phyloP scores from a whole-genome alignment of 2,329 filamentous ascomycete genomes.

The Didymella exigua region DNA sequence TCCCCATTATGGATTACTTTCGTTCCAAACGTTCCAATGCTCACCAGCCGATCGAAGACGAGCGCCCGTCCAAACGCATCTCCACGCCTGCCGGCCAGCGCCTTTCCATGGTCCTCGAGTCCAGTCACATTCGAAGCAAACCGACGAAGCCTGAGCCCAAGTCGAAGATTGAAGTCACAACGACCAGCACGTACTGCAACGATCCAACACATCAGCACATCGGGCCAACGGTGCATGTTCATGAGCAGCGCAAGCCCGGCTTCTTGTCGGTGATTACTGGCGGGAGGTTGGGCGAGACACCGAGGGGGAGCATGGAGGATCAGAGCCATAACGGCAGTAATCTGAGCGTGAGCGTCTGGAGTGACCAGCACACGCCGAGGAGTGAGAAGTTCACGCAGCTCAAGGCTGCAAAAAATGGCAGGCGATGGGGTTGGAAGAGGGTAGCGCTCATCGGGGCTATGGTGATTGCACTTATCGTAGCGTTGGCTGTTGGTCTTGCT shows the following conservation, averaged over 20 bases:
- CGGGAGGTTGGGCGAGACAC: slow-evolving; percentile 35
- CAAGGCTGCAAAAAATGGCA: slow-evolving; percentile 11
- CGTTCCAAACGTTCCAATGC: slow-evolving; percentile 28
- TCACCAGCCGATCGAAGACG: slow-evolving; percentile 32
- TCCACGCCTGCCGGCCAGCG: slow-evolving; percentile 51
- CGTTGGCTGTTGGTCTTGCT: slow-evolving; percentile 48
- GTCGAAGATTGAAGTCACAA: slow-evolving; percentile 35
- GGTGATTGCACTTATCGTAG: slow-evolving; percentile 43
- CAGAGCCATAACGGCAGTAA: slow-evolving; percentile 33
- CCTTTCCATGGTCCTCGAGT: slow-evolving; percentile 50
- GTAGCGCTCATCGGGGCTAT: slow-evolving; percentile 44
- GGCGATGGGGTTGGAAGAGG: slow-evolving; percentile 49
- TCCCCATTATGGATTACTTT: slow-evolving; percentile 35
- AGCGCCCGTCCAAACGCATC: slow-evolving; percentile 49
- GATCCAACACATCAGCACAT: slow-evolving; percentile 35
- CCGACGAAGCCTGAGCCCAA: slow-evolving; percentile 28
- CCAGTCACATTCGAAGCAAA: slow-evolving; percentile 25
- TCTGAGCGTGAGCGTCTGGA: slow-evolving; percentile 47
- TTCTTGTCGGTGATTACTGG: slow-evolving; percentile 29
- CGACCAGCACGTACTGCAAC: slow-evolving; percentile 38
- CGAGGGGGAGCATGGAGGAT: slow-evolving; percentile 39
- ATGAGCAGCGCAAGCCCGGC: slow-evolving; percentile 24
- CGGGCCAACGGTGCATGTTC: slow-evolving; percentile 26
- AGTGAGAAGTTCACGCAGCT: slow-evolving; percentile 42
- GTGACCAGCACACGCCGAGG: slow-evolving; percentile 30